phyloP scores from a whole-genome alignment of 2,329 filamentous ascomycete genomes.

The Amphichorda felina region DNA sequence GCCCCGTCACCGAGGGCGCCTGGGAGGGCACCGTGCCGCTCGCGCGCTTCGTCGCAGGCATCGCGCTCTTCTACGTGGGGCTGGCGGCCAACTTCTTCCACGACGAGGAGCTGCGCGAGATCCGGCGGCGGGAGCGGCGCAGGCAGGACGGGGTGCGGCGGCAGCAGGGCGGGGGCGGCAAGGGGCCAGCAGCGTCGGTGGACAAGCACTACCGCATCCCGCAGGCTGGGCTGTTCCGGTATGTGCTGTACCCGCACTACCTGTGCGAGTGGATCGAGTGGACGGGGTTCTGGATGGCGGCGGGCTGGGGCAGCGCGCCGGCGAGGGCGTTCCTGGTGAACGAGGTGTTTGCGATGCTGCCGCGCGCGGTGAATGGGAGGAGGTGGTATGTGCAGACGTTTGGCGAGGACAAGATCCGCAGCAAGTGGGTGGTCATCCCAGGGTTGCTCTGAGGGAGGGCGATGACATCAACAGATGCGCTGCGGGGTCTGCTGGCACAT shows the following conservation, averaged over 20 bases:
- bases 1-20: constrained; percentile 45
- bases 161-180: constrained; percentile 12
- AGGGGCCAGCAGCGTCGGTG: constrained; percentile 27
- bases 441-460: constrained; percentile 21
- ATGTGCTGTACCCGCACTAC: constrained; percentile 85
- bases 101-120: constrained; percentile 81
- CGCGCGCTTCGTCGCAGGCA: constrained; percentile 47
- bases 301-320: constrained; percentile 55
- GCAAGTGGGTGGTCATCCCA: constrained; percentile 59
- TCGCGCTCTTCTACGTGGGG: constrained; percentile 65
- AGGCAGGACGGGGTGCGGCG: constrained; percentile 34
- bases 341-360: constrained; percentile 81
- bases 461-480: too few species aligned
- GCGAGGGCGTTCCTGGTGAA: constrained; percentile 77
- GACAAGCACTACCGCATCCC: constrained; percentile 85
- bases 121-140: constrained; percentile 57
- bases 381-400: constrained; percentile 84
- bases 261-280: constrained; percentile 97
- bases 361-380: constrained; percentile 68
- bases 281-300: constrained; percentile 74
- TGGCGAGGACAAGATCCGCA: constrained; percentile 67
- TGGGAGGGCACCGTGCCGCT: constrained; percentile 29
- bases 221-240: constrained; percentile 68
- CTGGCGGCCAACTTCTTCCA: constrained; percentile 76
- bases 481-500: too few species aligned